Conservation (phyloP, 2,329 filamentous ascomycete species). For the Clonostachys sp. region DNA sequence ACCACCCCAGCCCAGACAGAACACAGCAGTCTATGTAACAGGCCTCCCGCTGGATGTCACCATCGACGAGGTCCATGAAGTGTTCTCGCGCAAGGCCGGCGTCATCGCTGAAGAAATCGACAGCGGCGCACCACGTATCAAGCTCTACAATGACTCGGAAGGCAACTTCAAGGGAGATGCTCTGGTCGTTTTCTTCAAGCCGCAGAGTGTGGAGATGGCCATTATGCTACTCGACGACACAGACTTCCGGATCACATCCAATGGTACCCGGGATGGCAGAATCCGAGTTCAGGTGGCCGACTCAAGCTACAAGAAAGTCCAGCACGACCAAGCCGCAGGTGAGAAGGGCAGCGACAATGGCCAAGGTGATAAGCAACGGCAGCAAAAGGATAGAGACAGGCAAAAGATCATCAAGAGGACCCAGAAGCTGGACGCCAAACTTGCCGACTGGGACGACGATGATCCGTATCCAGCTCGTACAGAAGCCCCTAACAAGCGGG, state of each 20-base stretch:
- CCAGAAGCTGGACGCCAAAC: conserved; percentile 84
- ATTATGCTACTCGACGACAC: conserved; percentile 78
- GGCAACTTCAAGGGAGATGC: conserved; percentile 93
- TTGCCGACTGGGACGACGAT: conserved; percentile 95
- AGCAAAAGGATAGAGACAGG: conserved; percentile 63
- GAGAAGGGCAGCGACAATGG: conserved; percentile 10
- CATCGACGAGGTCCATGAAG: conserved; percentile 72
- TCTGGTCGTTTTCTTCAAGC: conserved; percentile 89
- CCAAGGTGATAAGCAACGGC: conserved; percentile 24
- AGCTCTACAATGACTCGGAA: conserved; percentile 79
- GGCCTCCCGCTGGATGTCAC: conserved; percentile 78
- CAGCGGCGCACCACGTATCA: conserved; percentile 81
- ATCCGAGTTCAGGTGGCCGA: conserved; percentile 86
- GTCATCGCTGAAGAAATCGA: conserved; percentile 95
- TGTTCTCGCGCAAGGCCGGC: conserved; percentile 80
- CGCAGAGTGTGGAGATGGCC: conserved; percentile 84
- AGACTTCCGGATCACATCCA: conserved; percentile 64
- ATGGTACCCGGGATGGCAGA: conserved; percentile 50
- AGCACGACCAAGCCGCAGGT: conserved; percentile 48
- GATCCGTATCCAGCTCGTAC: conserved; percentile 48
- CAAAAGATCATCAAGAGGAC: conserved; percentile 89
- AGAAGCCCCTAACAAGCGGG: conserved; percentile 51
- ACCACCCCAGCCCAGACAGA: conserved; percentile 54
- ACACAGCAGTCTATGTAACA: conserved; percentile 90
- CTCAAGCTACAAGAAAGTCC: conserved; percentile 84